A percentile compares a stretch with the other conserved stretches of the same genome.
Conservation (phyloP, 257 asterid species). For the Solanum neorickii region DNA sequence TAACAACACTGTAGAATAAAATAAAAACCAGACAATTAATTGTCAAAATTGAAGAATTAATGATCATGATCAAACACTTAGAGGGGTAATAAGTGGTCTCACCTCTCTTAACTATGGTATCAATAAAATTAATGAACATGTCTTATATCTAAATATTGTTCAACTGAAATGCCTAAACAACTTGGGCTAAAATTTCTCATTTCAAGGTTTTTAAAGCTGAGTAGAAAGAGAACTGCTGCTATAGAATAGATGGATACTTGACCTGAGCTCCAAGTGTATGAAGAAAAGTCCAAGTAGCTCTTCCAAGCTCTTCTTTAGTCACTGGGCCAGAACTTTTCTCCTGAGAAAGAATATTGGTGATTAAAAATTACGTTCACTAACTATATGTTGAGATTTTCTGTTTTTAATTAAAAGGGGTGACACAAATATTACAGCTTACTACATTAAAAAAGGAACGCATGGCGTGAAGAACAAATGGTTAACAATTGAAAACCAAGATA, state of each 20-base stretch:
- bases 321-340: slow-evolving; percentile 46
- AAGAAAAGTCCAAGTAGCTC: slow-evolving; percentile 93
- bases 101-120: background rate
- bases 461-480: background rate
- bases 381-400: background rate
- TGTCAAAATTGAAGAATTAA: background rate
- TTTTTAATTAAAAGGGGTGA: background rate
- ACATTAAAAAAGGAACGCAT: background rate
- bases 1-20: background rate
- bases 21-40: background rate
- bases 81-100: background rate
- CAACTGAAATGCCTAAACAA: background rate
- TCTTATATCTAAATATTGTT: background rate
- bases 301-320: slow-evolving; percentile 86
- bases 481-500: background rate
- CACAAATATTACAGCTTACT: background rate
- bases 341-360: slow-evolving; percentile 11
- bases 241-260: background rate
- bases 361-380: background rate
- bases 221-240: background rate
- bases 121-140: background rate
- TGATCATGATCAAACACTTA: background rate
- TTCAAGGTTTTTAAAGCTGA: background rate
- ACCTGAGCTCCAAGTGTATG: slow-evolving; percentile 99
- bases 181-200: background rate